Evolutionary conservation across 2,329 filamentous ascomycete genomes (phyloP), one percentile per base, ranked within the genome.

Genomic region (Rosellinia necatrix): DNA sequence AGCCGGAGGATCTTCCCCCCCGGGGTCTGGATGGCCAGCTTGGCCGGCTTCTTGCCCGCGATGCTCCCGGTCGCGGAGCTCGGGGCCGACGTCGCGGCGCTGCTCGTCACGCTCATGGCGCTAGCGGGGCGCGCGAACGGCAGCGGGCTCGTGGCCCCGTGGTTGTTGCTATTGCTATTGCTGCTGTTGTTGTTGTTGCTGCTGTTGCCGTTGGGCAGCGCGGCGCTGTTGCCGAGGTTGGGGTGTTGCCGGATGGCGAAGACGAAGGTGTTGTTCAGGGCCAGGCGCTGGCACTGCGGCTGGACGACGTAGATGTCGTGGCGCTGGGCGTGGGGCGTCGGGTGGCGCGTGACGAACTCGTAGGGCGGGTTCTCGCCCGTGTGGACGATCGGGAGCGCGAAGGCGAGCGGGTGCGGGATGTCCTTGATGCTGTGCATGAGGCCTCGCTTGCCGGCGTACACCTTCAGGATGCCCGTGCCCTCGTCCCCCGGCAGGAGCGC

Each of bases 381-480:
- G 73, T 99, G 94, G 32, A 91, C 83, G 48, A 99, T 86, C 1
- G 94, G 93, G n/a, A 99, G 76, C 3, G 92, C 86, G 62, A 97
- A 87, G 0, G 93, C 92, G 50, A 99, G 77, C 2, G 92, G 88
- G 69, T 99, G 93, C 6, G 94, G 92, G 52, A 97, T 97, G 70
- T 97, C 91, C 72, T 94, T 94, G 78, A 94, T 93, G 61, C 90
- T 96, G 75, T 97, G 94, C 92, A 97, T 97, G 51, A 99, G 80
- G 0, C 96, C 96, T 60, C 92, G 86, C 72, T 92, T 94, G 58
- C 96, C 94, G 10, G 92, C 93, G 72, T 97, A 99, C 30, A 99
- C 79, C 72, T 96, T 97, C 55, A 99, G 77, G 10, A 89, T 84
- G 37, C 91, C 94, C 37, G 90, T 88, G 10, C 92, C 92, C 74